Evolutionary conservation across 2,329 filamentous ascomycete genomes (phyloP), one percentile per base, ranked within the genome.

Genomic region (Botrytis cinerea): DNA sequence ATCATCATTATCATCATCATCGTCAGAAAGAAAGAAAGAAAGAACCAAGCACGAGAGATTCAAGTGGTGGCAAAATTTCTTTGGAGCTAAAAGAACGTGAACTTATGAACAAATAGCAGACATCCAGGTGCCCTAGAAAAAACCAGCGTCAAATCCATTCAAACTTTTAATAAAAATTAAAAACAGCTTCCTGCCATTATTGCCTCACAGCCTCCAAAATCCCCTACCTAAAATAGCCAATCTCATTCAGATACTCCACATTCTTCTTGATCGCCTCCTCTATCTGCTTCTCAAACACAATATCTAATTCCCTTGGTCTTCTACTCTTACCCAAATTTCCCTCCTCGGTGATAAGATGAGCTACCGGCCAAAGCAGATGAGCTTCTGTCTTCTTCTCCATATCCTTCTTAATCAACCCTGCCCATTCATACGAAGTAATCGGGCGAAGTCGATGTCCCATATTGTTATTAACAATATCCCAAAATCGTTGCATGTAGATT

Each of bases 241-340:
- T 57, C 57, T 71, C 60, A 1, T 43, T 71, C 60, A 71, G 35
- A 71, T 57, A 71, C 35, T 64, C 60, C 35, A 71, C 60, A 16
- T 71, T 71, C 70, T 64, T 71, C 35, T 18, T 61, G 28, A 71
- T 18, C 46, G 70, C 70, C 20, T 43, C 46, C 18, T 66, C 59
- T 7, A 66, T 61, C 35, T 66, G n/a, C n/a, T 51, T 71, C 35
- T 51, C 60, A 20, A 43, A 35, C 20, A 57, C 6, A 38, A 12
- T n/a, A 57, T 57, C 60, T 5, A 48, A 63, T n/a, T 35, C 60
- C 20, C 25, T 32, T 12, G 45, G 45, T n/a, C 46, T 64, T 9
- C 38, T 63, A 51, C 45, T 43, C 45, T 71, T 71, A 4, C 60
- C 70, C 25, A 71, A n/a, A 64, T 64, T 54, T 4, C 59, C 60